A percentile compares a stretch with the other conserved stretches of the same genome.
Evolutionary conservation across 768 basidiomycete species (phyloP).

Genomic region (Tylopilus sp.): DNA sequence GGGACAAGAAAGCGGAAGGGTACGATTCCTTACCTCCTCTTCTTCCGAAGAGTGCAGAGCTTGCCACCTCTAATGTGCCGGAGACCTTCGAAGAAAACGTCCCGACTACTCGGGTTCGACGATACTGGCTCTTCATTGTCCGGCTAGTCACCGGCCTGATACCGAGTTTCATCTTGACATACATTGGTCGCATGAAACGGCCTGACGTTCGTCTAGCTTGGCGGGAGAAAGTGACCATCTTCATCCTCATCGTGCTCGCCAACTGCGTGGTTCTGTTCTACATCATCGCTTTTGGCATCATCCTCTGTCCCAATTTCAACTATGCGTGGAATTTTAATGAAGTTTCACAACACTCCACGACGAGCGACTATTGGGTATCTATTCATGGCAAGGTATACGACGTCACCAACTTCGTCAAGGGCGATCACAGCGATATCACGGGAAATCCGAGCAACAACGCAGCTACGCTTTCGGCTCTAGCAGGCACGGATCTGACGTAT

Average conservation of each 20-base stretch:
- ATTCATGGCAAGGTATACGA: constrained; percentile 62
- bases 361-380: constrained; percentile 59
- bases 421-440: constrained; percentile 60
- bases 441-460: constrained; percentile 48
- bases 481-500: constrained; percentile 57
- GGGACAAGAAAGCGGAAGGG: constrained; percentile 41
- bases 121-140: constrained; percentile 58
- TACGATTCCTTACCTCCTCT: constrained; percentile 30
- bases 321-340: constrained; percentile 54
- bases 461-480: constrained; percentile 48
- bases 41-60: constrained; percentile 35
- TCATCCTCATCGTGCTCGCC: constrained; percentile 49
- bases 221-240: constrained; percentile 69
- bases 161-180: constrained; percentile 46
- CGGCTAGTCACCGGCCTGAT: constrained; percentile 54
- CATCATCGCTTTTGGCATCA: constrained; percentile 57
- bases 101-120: constrained; percentile 51
- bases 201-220: constrained; percentile 66
- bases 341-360: constrained; percentile 47
- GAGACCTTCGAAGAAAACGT: constrained; percentile 50
- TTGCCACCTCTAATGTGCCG: constrained; percentile 42
- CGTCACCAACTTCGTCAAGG: constrained; percentile 54
- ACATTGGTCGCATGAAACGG: constrained; percentile 62
- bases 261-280: constrained; percentile 62
- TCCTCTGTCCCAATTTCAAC: constrained; percentile 61